These are phyloP conservation scores for Neurospora terricola DNA, from an alignment of 495 filamentous ascomycete genomes.

Conservation along the genomic window DNA sequence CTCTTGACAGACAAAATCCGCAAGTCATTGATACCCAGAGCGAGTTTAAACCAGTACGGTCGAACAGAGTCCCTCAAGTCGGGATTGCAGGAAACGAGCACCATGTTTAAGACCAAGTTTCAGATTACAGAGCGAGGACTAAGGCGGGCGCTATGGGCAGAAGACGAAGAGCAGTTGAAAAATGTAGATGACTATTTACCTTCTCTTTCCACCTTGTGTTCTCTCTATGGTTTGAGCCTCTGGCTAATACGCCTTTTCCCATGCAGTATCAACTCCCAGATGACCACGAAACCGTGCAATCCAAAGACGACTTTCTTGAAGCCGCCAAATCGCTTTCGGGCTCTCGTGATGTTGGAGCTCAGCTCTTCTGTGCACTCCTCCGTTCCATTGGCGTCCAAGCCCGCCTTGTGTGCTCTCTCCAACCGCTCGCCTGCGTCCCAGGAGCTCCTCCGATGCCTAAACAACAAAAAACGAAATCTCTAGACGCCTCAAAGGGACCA, in stretches of 20 bases:
- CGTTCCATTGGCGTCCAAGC: conserved; percentile 67
- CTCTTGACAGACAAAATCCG: conserved; percentile 52
- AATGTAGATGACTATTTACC: conserved; percentile 31
- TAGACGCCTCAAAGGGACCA: conserved; percentile 11
- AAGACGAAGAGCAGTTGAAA: conserved; percentile 48
- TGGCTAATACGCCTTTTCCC: conserved; percentile 14
- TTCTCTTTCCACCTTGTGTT: conserved; percentile 1
- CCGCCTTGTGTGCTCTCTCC: conserved; percentile 88
- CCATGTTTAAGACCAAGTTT: conserved; percentile 58
- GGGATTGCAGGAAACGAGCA: conserved; percentile 59
- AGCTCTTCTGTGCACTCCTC: conserved; percentile 81
- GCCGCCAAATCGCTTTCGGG: conserved; percentile 58
- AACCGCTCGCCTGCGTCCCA: conserved; percentile 64
- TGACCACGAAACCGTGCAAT: conserved; percentile 42
- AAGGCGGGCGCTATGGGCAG: conserved; percentile 60
- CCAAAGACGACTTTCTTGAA: conserved; percentile 58
- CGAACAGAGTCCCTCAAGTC: conserved; percentile 64
- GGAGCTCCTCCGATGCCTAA: conserved; percentile 40
- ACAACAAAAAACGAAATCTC: conserved; percentile 21
- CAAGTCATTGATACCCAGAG: conserved; percentile 53
- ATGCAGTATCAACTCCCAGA: conserved; percentile 41
- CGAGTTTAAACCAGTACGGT: conserved; percentile 56
- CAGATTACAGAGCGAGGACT: conserved; percentile 60
- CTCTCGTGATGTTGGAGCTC: conserved; percentile 81
- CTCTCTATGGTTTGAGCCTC: not conserved